Base-by-base conservation (phyloP, 1,284 basidiomycete genomes). In the Malassezia japonica region DNA sequence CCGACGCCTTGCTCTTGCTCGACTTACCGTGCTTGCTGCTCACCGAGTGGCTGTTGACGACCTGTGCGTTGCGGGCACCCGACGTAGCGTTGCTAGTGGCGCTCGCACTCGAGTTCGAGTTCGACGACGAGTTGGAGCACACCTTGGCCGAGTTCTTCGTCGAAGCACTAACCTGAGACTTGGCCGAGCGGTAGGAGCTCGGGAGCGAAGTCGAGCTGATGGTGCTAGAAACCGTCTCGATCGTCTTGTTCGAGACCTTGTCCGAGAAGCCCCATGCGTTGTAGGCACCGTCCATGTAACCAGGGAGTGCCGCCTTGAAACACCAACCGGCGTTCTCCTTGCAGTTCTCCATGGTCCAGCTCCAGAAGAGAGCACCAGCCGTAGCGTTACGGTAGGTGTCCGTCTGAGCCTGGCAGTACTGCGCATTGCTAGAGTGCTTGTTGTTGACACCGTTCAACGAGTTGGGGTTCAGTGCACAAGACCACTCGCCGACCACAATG, bases 301-400 rank as follows among this genome's bases (percentile, higher is more conserved):
- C 50, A 10, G 57, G 50, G 1, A 51, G 40, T 1, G 66, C 65
- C 6, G 53, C 46, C 39, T 66, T 43, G 56, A 70, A 72, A 40
- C 70, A 72, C 70, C 70, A 72, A n/a, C 70, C 70, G 6, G 64
- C 54, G 25, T 72, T 72, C 46, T 59, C 47, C 27, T 61, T 47
- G 49, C 69, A 72, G 51, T 68, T 60, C 47, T 70, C 64, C 65
- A 72, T 65, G 44, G 65, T 67, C 81, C 65, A 72, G 81, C 82
- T 79, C 85, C 85, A 86, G 72, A 86, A 87, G 21, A 75, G 75
- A 80, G 81, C 85, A 0, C 85, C 84, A 0, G 82, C 79, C 3
- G 82, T 79, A 13, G 74, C 74, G 44, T 79, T 79, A 4, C 77
- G 62, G 67, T 85, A 87, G 1, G 79, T 77, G 23, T 79, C 76